Evolutionary conservation across 192 early-diverging fungal species (phyloP).

Genomic region (Podila clonocystis): DNA sequence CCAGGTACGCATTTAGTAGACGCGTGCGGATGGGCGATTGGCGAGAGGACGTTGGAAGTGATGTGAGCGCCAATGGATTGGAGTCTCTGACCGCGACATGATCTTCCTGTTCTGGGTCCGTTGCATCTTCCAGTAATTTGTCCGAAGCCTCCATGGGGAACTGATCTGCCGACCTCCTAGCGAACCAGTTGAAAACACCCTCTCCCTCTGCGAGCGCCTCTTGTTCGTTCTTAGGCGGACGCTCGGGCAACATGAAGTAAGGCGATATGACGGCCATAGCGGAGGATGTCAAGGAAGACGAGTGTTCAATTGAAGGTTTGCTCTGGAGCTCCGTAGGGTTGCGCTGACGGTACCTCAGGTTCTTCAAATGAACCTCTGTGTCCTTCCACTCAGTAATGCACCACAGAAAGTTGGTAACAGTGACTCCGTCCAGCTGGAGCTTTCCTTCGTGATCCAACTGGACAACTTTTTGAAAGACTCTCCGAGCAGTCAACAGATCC

Average conservation of each 20-base stretch:
- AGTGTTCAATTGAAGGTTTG: neutral
- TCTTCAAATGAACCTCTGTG: conserved; percentile 28
- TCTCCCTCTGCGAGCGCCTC: conserved; percentile 46
- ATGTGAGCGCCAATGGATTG: neutral
- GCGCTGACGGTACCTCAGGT: conserved; percentile 10
- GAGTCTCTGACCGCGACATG: neutral
- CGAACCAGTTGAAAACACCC: conserved; percentile 45
- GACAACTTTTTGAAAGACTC: conserved; percentile 69
- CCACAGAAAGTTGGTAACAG: conserved; percentile 78
- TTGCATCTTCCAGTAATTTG: conserved; percentile 3
- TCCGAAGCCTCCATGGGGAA: conserved; percentile 37
- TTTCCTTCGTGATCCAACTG: conserved; percentile 53
- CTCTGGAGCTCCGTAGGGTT: conserved; percentile 6
- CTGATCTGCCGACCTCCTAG: conserved; percentile 53
- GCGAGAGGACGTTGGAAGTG: conserved; percentile 46
- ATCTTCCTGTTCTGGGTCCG: neutral
- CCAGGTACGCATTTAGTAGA: conserved; percentile 69
- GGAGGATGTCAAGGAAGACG: conserved; percentile 5
- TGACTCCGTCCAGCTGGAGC: conserved; percentile 66
- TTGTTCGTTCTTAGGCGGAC: conserved; percentile 18
- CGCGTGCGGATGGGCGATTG: conserved; percentile 57
- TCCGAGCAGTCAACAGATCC: conserved; percentile 77
- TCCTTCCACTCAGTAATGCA: conserved; percentile 67
- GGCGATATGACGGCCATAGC: conserved; percentile 15
- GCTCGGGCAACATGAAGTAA: conserved; percentile 25